phyloP scores from a whole-genome alignment of 2,329 filamentous ascomycete species.

The Periconia macrospinosa region DNA sequence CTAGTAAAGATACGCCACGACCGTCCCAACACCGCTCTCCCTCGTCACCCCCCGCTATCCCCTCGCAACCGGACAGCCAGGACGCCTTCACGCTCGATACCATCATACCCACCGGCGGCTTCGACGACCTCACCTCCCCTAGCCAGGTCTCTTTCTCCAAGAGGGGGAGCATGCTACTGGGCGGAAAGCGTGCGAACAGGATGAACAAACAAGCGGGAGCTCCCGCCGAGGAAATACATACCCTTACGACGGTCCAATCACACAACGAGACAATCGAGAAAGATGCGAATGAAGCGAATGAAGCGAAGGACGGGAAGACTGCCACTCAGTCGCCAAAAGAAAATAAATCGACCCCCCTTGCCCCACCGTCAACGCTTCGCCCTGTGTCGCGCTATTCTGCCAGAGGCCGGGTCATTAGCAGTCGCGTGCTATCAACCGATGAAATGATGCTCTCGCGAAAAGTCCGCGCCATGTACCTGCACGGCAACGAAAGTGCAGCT shows the following conservation, averaged over 20 bases:
- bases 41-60: neutral
- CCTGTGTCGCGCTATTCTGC: conserved; percentile 42
- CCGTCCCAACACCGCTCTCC: neutral
- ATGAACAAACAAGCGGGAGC: conserved; percentile 34
- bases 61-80: conserved; percentile 40
- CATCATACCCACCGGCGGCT: conserved; percentile 57
- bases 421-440: conserved; percentile 62
- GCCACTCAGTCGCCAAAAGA: conserved; percentile 16
- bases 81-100: conserved; percentile 49
- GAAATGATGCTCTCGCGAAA: conserved; percentile 65
- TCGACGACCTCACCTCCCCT: conserved; percentile 56
- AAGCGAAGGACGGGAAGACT: neutral
- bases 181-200: conserved; percentile 53
- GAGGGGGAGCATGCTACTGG: conserved; percentile 61
- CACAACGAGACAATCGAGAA: conserved; percentile 11
- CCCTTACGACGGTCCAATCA: conserved; percentile 13
- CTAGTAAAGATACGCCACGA: conserved; percentile 14
- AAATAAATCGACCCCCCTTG: conserved; percentile 17
- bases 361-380: conserved; percentile 35
- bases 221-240: conserved; percentile 20
- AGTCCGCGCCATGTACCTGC: conserved; percentile 66
- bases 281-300: neutral
- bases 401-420: conserved; percentile 36
- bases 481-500: conserved; percentile 59
- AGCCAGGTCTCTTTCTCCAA: conserved; percentile 61